Evolutionary conservation across 2,329 filamentous ascomycete species (phyloP).

Genomic region (Fusarium agapanthi): DNA sequence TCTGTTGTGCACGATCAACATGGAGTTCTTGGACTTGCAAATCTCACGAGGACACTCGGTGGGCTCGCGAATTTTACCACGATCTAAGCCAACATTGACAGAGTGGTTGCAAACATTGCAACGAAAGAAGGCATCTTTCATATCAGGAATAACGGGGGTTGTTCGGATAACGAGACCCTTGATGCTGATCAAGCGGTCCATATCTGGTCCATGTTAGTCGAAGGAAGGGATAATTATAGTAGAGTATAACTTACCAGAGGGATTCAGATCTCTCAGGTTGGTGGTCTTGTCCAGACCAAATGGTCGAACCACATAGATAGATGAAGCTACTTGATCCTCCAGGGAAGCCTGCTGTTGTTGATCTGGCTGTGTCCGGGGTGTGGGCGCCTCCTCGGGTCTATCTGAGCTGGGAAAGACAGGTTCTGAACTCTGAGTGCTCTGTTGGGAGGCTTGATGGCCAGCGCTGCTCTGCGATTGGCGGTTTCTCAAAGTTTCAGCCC

Average conservation of each 20-base stretch:
- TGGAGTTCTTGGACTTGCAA: slow-evolving; percentile 89
- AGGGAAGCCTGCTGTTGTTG: slow-evolving; percentile 65
- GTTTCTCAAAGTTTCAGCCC: slow-evolving; percentile 78
- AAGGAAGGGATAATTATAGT: background rate
- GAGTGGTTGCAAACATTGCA: slow-evolving; percentile 94
- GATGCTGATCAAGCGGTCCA: slow-evolving; percentile 94
- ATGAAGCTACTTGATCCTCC: slow-evolving; percentile 82
- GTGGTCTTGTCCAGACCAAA: slow-evolving; percentile 87
- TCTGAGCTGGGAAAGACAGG: slow-evolving; percentile 85
- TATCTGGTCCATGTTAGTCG: slow-evolving; percentile 64
- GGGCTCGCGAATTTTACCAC: slow-evolving; percentile 95
- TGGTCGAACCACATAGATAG: slow-evolving; percentile 85
- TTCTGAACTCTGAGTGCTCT: slow-evolving; percentile 71
- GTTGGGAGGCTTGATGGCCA: slow-evolving; percentile 55
- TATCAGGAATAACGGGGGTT: slow-evolving; percentile 96
- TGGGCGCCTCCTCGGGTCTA: slow-evolving; percentile 59
- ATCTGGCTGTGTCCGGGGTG: slow-evolving; percentile 52
- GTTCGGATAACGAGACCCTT: slow-evolving; percentile 96
- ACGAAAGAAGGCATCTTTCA: slow-evolving; percentile 98
- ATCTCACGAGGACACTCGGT: slow-evolving; percentile 85
- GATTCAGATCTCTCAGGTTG: slow-evolving; percentile 94
- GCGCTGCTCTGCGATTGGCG: slow-evolving; percentile 68
- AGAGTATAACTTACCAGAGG: slow-evolving; percentile 66
- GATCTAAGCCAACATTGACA: slow-evolving; percentile 88
- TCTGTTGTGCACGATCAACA: slow-evolving; percentile 98